Base-by-base conservation (phyloP, 305 asterid genomes). In the Stenogyne calaminthoides region DNA sequence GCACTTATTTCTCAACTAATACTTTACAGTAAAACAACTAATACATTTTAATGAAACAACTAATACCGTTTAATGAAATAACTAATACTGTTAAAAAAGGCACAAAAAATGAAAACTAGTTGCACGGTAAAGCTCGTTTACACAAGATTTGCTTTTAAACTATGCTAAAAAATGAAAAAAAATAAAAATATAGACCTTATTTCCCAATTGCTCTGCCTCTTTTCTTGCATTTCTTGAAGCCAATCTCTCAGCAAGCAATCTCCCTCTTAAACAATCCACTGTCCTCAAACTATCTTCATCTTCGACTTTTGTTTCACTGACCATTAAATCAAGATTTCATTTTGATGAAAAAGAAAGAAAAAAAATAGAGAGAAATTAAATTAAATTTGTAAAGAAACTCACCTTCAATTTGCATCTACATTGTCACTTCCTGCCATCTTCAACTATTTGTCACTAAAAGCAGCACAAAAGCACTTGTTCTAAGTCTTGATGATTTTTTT, bases 221-320 rank as follows among this genome's bases (percentile, higher is more conserved):
- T 82, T 76, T 77, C 69, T 88, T 5, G 92, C 91, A 80, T 77
- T 88, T 80, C 83, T 88, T 34, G 97, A 86, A 77, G 89, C 91
- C 29, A 70, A 49, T 76, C 96, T 86, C 79, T 91, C 97, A 37
- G 94, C 96, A 29, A 82, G 86, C 80, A 91, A 79, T 88, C 97
- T 87, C 64, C 94, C 94, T 82, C 96, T 85, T 3, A 89, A 84
- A 72, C 88, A 88, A 16, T 82, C 80, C 57, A 89, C 85, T 5
- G 84, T 89, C 67, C 84, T 87, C 80, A 74, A 66, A 44, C 74
- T 80, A 37, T 88, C 87, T 69, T 84, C 94, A 37, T 34, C 84
- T 81, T 77, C 88, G 80, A 73, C 61, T 73, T 56, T 69, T 37
- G 58, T 82, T 76, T 76, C 84, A 54, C 89, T 85, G 70, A 14